Conservation (phyloP, 2,329 filamentous ascomycete genomes). For the Hypoxylon sp. region DNA sequence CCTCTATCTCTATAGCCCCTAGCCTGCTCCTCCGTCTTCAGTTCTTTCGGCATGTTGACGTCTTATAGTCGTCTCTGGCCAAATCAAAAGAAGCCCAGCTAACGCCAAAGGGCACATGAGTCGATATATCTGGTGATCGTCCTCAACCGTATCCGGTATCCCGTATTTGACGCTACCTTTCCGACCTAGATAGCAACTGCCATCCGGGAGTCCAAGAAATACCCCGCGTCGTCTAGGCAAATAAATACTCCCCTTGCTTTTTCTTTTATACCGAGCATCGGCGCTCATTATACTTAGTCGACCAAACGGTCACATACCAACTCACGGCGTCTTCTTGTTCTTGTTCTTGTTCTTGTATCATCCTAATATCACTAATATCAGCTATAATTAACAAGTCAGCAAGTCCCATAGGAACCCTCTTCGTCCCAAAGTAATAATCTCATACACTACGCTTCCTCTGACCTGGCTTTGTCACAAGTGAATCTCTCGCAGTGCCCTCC, state of each 20-base stretch:
- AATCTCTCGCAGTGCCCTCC: neutral
- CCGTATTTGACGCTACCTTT: conserved; percentile 19
- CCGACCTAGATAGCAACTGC: no score
- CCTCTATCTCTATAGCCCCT: neutral
- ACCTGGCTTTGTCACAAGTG: conserved; percentile 1
- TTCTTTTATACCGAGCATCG: conserved; percentile 7
- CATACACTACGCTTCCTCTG: neutral
- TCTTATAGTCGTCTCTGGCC: neutral
- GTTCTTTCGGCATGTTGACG: neutral
- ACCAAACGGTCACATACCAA: neutral
- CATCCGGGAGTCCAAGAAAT: conserved; percentile 15
- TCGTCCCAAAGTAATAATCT: neutral
- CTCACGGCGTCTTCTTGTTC: neutral
- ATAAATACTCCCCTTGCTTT: conserved; percentile 1
- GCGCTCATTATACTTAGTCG: conserved; percentile 13
- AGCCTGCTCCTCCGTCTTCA: neutral
- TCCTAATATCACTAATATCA: no score
- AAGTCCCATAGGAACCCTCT: neutral
- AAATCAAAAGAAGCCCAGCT: neutral
- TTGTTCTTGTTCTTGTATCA: conserved; percentile 6
- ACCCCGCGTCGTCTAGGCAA: conserved; percentile 17
- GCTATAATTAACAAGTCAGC: conserved; percentile 4
- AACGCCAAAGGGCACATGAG: neutral
- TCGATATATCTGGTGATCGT: neutral
- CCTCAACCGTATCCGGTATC: conserved; percentile 13